Evolutionary conservation across 331 rosid genomes (phyloP).

Genomic region (Erythrophleum ivorense): DNA sequence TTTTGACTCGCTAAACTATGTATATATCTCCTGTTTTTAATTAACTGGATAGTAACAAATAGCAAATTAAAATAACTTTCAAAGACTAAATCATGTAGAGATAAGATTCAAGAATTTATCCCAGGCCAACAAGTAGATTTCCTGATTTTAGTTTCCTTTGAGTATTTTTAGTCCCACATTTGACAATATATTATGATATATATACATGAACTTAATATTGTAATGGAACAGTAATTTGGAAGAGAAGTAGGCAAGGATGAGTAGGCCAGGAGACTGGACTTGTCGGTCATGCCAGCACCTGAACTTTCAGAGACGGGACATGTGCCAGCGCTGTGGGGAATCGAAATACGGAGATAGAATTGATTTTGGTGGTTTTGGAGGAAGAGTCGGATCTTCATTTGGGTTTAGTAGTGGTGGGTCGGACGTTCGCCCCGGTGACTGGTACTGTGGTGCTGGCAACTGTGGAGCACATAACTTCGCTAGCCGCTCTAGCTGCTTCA

Average conservation of each 20-base stretch:
- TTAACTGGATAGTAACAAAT: no score
- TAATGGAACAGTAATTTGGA: slow-evolving; percentile 41
- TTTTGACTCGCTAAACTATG: no score
- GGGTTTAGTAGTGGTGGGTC: slow-evolving; percentile 52
- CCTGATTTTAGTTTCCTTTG: no score
- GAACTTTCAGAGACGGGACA: slow-evolving; percentile 93
- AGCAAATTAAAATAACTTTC: no score
- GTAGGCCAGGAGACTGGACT: slow-evolving; percentile 98
- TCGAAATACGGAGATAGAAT: slow-evolving; percentile 61
- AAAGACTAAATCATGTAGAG: no score
- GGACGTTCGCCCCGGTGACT: slow-evolving; percentile 93
- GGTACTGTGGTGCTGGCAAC: slow-evolving; percentile 80
- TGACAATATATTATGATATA: not conserved
- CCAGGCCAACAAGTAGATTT: no score
- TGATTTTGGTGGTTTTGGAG: slow-evolving; percentile 63
- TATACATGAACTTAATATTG: not conserved
- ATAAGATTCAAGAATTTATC: no score
- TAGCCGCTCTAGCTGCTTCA: slow-evolving; percentile 97
- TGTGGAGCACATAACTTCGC: slow-evolving; percentile 98
- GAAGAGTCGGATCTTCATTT: slow-evolving; percentile 72
- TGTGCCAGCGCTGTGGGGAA: slow-evolving; percentile 94
- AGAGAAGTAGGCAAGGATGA: slow-evolving; percentile 47
- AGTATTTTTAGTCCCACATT: not conserved
- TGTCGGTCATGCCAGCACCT: slow-evolving; percentile 98
- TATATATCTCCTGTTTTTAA: no score